Percentiles rank a stretch among this genome's conserved stretches.
Evolutionary conservation across 352 stramenopile species (phyloP).

Genomic region (Pythium graminicola): DNA sequence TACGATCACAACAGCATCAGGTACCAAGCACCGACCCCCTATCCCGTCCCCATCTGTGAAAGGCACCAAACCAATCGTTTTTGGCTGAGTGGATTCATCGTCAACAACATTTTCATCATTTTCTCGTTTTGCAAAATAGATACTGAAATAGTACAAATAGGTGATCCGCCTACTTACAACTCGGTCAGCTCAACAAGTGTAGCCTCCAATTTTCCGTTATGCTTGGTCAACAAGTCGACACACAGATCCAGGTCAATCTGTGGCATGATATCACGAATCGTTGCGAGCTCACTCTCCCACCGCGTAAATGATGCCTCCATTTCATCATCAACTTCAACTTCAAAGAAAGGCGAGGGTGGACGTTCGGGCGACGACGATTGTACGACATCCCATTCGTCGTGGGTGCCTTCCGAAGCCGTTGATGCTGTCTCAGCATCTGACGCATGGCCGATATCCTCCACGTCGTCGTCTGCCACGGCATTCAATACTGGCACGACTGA

Average conservation of each 20-base stretch:
- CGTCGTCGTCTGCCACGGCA: background rate
- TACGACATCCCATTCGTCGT: slow-evolving; percentile 49
- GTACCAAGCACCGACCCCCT: background rate
- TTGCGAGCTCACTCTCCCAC: slow-evolving; percentile 39
- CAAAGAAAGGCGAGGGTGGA: slow-evolving; percentile 15
- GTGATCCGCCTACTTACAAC: slow-evolving; percentile 24
- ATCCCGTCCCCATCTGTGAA: slow-evolving; percentile 9
- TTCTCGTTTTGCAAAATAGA: slow-evolving; percentile 2
- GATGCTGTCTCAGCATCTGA: slow-evolving; percentile 56
- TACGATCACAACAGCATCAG: background rate
- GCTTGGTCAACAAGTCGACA: slow-evolving; percentile 40
- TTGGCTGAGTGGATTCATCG: slow-evolving; percentile 8
- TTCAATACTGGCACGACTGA: background rate
- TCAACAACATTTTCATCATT: background rate
- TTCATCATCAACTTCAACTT: slow-evolving; percentile 29
- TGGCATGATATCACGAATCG: slow-evolving; percentile 49
- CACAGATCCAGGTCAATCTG: slow-evolving; percentile 39
- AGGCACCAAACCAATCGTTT: slow-evolving; percentile 10
- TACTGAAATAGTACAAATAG: background rate
- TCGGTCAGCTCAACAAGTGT: slow-evolving; percentile 58
- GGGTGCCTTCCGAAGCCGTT: slow-evolving; percentile 41
- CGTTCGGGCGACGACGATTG: background rate
- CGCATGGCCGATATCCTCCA: slow-evolving; percentile 24
- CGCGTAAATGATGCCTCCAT: slow-evolving; percentile 15
- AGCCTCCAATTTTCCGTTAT: slow-evolving; percentile 53